phyloP scores from a whole-genome alignment of 139 green algal species.

The Volvox reticuliferus region DNA sequence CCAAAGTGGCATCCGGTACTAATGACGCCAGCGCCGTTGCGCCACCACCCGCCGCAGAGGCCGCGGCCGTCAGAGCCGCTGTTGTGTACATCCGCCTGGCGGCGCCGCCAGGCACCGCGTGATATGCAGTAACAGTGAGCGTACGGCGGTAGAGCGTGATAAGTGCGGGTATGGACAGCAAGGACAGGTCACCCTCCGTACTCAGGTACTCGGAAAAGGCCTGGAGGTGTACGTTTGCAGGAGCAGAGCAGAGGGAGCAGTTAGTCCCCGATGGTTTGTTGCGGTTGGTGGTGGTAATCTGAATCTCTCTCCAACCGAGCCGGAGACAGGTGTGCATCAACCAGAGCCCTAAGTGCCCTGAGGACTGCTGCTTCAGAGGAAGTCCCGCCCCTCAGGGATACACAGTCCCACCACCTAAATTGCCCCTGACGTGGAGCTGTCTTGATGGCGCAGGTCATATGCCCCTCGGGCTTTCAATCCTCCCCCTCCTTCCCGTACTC shows the following conservation, averaged over 20 bases:
- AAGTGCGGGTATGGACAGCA: background rate
- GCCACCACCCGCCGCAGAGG: background rate
- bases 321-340: no score
- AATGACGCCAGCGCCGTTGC: background rate
- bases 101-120: background rate
- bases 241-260: no score
- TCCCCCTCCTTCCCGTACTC: background rate
- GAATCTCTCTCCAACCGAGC: no score
- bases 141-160: conserved; percentile 1
- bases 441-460: no score
- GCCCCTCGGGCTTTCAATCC: no score
- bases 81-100: background rate
- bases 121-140: background rate
- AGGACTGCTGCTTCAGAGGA: no score
- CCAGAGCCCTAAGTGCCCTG: no score
- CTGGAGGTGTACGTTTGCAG: background rate
- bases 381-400: no score
- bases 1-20: background rate
- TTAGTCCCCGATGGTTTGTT: no score
- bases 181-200: background rate
- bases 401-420: no score
- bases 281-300: no score
- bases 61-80: background rate
- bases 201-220: background rate
- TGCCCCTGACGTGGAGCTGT: no score